phyloP scores from a whole-genome alignment of 495 filamentous ascomycete species.

The Chaetomium fimeti region DNA sequence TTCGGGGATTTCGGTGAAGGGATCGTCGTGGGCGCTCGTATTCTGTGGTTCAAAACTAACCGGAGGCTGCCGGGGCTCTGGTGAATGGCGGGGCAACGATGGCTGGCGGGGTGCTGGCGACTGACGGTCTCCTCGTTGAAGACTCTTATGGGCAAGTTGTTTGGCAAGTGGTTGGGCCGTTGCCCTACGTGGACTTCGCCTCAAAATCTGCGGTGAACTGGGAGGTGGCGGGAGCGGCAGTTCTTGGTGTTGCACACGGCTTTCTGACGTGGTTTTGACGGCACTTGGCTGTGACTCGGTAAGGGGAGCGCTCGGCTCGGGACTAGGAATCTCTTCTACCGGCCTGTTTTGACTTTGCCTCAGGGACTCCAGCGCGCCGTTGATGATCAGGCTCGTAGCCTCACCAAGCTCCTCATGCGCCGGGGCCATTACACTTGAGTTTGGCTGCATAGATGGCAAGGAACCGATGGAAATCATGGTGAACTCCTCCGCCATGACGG shows the following conservation, averaged over 20 bases:
- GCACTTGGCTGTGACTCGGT: constrained; percentile 2
- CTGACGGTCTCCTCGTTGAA: constrained; percentile 19
- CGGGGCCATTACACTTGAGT: constrained; percentile 35
- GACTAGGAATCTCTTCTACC: background rate
- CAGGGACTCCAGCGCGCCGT: constrained; percentile 44
- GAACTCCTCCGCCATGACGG: constrained; percentile 48
- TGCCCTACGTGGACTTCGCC: constrained; percentile 28
- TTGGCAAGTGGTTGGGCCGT: constrained; percentile 27
- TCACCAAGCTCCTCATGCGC: constrained; percentile 45
- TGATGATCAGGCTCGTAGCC: constrained; percentile 46
- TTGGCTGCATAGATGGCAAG: constrained; percentile 44
- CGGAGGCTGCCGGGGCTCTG: constrained; percentile 9
- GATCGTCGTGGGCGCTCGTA: constrained; percentile 46
- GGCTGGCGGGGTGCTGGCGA: constrained; percentile 10
- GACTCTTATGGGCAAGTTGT: constrained; percentile 29
- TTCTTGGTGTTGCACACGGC: constrained; percentile 6
- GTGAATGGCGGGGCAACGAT: constrained; percentile 15
- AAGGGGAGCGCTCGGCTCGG: constrained; percentile 10
- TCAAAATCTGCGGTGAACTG: constrained; percentile 15
- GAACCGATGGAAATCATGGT: constrained; percentile 51
- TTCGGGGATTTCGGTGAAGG: constrained; percentile 53
- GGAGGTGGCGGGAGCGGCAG: constrained; percentile 17
- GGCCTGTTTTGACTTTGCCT: constrained; percentile 36
- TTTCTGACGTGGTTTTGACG: background rate
- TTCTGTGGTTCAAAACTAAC: constrained; percentile 23